Base-by-base conservation (phyloP, 805 yeast genomes). In the Suhomyces sp. region DNA sequence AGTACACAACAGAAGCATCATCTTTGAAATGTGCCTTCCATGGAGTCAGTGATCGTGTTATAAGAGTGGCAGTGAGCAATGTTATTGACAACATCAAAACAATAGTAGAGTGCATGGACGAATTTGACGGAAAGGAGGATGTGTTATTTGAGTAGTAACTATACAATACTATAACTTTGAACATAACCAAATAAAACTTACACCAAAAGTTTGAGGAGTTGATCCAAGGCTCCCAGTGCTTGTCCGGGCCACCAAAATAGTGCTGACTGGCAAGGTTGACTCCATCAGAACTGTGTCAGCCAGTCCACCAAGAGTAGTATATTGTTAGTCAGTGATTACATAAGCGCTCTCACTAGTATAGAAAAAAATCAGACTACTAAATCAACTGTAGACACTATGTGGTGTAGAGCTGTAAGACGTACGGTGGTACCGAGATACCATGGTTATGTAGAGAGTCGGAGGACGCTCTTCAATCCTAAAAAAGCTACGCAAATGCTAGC, bases 51-150 rank as follows among this genome's bases (percentile, higher is more conserved):
- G 96, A 88, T 58, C 73, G 97, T 44, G 85, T 85, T 6, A 78
- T 91, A 49, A 74, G 97, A 56, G 96, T 90, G 5, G 96, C 96
- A 7, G 89, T 88, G 17, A 90, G 90, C 68, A 87, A 86, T 57
- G 80, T 88, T 15, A 74, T 92, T 51, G 97, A 90, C 63, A 86
- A 85, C 56, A 67, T 90, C 52, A 86, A 86, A 62, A 85, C 94
- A 0, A 80, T 88, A 2, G 73, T 90, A 1, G 97, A 91, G 71
- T 86, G 96, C 52, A 73, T 90, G 59, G 96, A 89, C 53, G 87
- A 83, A 65, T 83, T 87, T 65, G 85, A 78, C 54, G 79, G 72
- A 3, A 60, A 67, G 54, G 56, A 68, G 56, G 62, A 59, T 22
- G 54, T 54, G 2, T n/a, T 63, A 7, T 69, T 68, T 50, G 41